Percentiles rank a stretch among this genome's conserved stretches.
phyloP scores from a whole-genome alignment of 495 filamentous ascomycete genomes.

The Cercophora newfieldiana region DNA sequence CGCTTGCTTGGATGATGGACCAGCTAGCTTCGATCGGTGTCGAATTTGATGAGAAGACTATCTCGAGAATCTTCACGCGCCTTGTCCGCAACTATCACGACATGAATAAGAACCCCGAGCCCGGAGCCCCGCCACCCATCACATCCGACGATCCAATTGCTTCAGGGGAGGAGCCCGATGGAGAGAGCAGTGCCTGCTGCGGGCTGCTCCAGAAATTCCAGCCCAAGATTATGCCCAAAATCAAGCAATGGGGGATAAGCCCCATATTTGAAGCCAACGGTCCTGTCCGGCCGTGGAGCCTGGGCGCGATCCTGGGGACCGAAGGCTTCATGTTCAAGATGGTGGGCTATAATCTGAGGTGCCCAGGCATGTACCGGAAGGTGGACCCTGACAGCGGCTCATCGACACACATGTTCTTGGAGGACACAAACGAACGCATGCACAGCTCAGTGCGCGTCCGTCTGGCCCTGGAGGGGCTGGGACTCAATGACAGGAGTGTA shows the following conservation, averaged over 20 bases:
- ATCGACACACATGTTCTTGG: slow-evolving; percentile 46
- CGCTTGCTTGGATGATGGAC: slow-evolving; percentile 72
- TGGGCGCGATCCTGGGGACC: slow-evolving; percentile 55
- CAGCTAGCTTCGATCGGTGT: slow-evolving; percentile 63
- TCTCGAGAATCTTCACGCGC: slow-evolving; percentile 52
- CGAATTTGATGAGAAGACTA: slow-evolving; percentile 52
- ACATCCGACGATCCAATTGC: slow-evolving; percentile 1
- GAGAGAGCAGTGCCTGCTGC: slow-evolving; percentile 5
- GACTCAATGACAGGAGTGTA: slow-evolving; percentile 52
- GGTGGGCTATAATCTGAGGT: slow-evolving; percentile 52
- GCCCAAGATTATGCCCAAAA: slow-evolving; percentile 11
- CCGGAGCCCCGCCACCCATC: slow-evolving; percentile 17
- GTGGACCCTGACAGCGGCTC: slow-evolving; percentile 51
- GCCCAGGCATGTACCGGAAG: slow-evolving; percentile 59
- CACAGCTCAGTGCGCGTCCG: slow-evolving; percentile 62
- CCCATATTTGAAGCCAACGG: slow-evolving; percentile 49
- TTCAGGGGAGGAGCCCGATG: slow-evolving; percentile 9
- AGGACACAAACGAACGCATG: slow-evolving; percentile 64
- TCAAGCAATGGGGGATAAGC: slow-evolving; percentile 45
- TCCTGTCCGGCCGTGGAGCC: slow-evolving; percentile 57
- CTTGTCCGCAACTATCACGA: slow-evolving; percentile 45
- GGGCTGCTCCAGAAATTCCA: slow-evolving; percentile 18
- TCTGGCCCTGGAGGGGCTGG: slow-evolving; percentile 53
- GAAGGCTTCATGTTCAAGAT: slow-evolving; percentile 52
- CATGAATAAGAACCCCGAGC: slow-evolving; percentile 24